These are phyloP conservation scores for Hibiscus trionum DNA, from an alignment of 345 rosid species.

Conservation along the genomic window DNA sequence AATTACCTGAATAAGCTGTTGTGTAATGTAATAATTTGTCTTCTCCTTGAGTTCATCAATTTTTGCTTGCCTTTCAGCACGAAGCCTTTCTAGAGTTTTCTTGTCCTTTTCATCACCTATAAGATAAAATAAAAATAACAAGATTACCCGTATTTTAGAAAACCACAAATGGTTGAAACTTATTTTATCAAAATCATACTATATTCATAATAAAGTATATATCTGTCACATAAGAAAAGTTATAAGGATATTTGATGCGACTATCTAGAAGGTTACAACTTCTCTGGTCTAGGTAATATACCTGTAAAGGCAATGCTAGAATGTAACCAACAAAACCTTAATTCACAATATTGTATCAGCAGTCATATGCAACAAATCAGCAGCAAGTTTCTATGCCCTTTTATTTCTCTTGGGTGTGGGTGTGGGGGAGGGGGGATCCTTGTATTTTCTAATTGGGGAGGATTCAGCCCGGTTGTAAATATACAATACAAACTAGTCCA, in stretches of 20 bases:
- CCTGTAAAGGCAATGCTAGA: neutral
- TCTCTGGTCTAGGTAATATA: too few species aligned
- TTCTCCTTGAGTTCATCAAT: constrained; percentile 92
- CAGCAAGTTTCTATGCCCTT: neutral
- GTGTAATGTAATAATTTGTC: constrained; percentile 87
- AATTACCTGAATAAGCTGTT: constrained; percentile 86
- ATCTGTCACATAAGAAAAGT: too few species aligned
- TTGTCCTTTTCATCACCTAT: constrained; percentile 84
- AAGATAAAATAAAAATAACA: constrained; percentile 4
- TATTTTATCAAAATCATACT: neutral
- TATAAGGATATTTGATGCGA: too few species aligned
- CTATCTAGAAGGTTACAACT: too few species aligned
- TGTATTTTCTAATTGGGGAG: neutral
- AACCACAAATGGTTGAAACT: neutral
- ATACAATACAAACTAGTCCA: neutral
- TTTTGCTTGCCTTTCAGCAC: constrained; percentile 84
- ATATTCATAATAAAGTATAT: neutral
- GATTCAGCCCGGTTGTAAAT: neutral
- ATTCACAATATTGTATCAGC: neutral
- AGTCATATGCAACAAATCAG: neutral
- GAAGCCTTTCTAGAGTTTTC: constrained; percentile 70
- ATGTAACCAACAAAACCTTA: neutral
- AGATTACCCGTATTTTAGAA: neutral
- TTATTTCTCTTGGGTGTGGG: neutral
- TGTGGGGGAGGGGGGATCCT: neutral